phyloP scores from a whole-genome alignment of 257 asterid species.

The Nemophila menziesii region DNA sequence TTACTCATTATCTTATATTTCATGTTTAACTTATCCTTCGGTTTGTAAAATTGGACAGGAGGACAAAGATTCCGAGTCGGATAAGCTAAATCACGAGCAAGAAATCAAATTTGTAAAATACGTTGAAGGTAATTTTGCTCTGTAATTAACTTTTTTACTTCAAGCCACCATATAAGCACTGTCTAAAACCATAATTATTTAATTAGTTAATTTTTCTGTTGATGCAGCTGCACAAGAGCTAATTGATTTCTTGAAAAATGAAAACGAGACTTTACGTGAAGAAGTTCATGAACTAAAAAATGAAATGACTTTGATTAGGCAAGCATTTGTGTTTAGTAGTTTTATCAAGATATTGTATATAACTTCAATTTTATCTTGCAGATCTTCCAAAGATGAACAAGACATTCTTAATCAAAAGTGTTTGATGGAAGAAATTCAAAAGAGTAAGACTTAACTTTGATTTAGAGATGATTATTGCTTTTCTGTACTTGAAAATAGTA shows the following conservation, averaged over 20 bases:
- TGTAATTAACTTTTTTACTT: background rate
- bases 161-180: background rate
- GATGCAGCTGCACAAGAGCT: slow-evolving; percentile 66
- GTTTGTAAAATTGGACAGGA: slow-evolving; percentile 21
- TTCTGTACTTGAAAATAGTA: background rate
- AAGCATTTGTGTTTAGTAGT: slow-evolving; percentile 14
- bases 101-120: slow-evolving; percentile 55
- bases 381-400: slow-evolving; percentile 51
- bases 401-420: slow-evolving; percentile 34
- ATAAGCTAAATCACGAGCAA: slow-evolving; percentile 51
- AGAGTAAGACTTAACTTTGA: slow-evolving; percentile 35
- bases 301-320: slow-evolving; percentile 50
- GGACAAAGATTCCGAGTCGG: slow-evolving; percentile 46
- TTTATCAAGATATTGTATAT: slow-evolving; percentile 10
- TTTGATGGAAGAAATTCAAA: slow-evolving; percentile 49
- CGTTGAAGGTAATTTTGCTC: slow-evolving; percentile 31
- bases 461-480: background rate
- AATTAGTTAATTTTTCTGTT: slow-evolving; percentile 10
- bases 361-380: slow-evolving; percentile 23
- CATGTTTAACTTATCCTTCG: background rate
- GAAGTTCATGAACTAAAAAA: slow-evolving; percentile 45
- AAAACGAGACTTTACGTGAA: slow-evolving; percentile 39
- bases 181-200: slow-evolving; percentile 1
- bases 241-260: slow-evolving; percentile 49
- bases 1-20: background rate